Base-by-base conservation (phyloP, 202 grass and related monocot species). In the Brachypodium distachyon region DNA sequence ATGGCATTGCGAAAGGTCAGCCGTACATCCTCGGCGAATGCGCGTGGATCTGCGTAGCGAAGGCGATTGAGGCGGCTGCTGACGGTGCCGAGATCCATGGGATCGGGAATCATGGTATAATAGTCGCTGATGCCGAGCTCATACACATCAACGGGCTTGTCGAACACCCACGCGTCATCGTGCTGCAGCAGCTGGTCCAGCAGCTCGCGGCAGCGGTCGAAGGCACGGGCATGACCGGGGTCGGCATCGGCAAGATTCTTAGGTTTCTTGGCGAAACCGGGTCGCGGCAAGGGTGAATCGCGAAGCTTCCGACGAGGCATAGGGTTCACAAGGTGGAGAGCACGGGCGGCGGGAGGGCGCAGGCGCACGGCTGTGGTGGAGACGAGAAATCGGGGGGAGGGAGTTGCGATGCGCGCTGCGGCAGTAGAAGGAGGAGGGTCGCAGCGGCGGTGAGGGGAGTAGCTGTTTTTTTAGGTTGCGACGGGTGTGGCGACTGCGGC, bases 41-140 rank as follows among this genome's bases (percentile, higher is more conserved):
- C 81, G 40, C 46, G 26, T 23, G 74, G 56, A 10, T 62, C 17
- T 2, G 10, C 32, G 47, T 84, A 89, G 3, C 61, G 86, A 38
- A 42, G 32, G 55, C 75, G 59, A 21, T 82, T 82, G 37, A 92
- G 85, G 65, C 85, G 89, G 82, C 39, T 57, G 46, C 56, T 52
- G 31, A 92, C 82, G 7, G 84, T 90, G 43, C 90, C 87, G n/a
- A 93, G 86, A 73, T 93, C 90, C 90, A 93, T 93, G 21, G 90
- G 87, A 3, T 82, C 43, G 42, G 29, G 26, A 43, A 93, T 23
- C 13, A 67, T 39, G 25, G 81, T 44, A 70, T 90, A 87, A 44
- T 93, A 93, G 59, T 87, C 87, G 50, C 11, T 39, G 25, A 89
- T 36, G 43, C 77, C 72, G 12, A 93, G 86, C 70, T 42, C 61